phyloP scores from a whole-genome alignment of 1,139 yeast genomes.

The Yamadazyma siamensis region DNA sequence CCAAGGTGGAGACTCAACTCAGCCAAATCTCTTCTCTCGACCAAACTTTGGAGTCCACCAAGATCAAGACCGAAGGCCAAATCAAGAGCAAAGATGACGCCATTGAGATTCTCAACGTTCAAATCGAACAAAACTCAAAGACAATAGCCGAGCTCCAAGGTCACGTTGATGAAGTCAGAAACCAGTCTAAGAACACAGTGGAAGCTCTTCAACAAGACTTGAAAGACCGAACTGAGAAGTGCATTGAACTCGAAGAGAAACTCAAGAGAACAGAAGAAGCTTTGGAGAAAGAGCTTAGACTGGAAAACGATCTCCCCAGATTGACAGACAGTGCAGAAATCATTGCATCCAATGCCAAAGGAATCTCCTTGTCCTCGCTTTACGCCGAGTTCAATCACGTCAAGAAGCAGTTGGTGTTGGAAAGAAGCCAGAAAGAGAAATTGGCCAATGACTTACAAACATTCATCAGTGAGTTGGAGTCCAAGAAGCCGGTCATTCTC shows the following conservation, averaged over 20 bases:
- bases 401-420: conserved; percentile 66
- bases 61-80: conserved; percentile 59
- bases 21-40: conserved; percentile 31
- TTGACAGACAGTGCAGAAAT: conserved; percentile 36
- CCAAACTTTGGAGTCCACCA: conserved; percentile 25
- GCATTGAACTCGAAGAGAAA: conserved; percentile 32
- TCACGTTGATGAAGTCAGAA: conserved; percentile 39
- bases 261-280: conserved; percentile 41
- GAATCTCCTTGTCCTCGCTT: conserved; percentile 64
- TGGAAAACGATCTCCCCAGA: conserved; percentile 39
- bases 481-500: conserved; percentile 73
- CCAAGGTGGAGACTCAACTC: conserved; percentile 44
- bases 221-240: conserved; percentile 30
- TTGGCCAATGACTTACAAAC: conserved; percentile 68
- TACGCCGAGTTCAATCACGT: conserved; percentile 65
- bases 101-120: conserved; percentile 53
- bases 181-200: conserved; percentile 30
- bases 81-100: conserved; percentile 62
- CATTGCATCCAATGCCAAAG: conserved; percentile 47
- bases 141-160: conserved; percentile 50
- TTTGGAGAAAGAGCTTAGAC: conserved; percentile 38
- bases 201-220: conserved; percentile 21
- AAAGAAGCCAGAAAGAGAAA: conserved; percentile 66
- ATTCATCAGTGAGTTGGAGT: conserved; percentile 73
- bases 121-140: conserved; percentile 43